Conservation (phyloP, 257 asterid genomes). For the Osmanthus fragrans region DNA sequence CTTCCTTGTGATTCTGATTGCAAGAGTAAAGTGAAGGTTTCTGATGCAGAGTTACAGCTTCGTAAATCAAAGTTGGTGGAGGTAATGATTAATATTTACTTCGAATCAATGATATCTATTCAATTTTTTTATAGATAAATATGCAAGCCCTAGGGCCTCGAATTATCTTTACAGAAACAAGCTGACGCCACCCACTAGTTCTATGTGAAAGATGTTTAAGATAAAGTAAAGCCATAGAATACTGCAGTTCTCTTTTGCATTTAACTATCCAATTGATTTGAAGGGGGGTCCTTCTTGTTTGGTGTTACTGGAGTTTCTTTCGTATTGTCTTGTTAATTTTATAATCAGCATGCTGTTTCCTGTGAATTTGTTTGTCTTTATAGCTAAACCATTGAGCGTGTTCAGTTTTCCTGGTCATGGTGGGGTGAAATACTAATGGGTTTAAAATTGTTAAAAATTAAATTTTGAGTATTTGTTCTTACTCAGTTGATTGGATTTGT, state of each 20-base stretch:
- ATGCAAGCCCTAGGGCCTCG: not conserved
- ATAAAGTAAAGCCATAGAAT: too few species aligned
- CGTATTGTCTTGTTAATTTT: too few species aligned
- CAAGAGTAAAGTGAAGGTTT: conserved; percentile 61
- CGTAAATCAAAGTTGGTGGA: conserved; percentile 61
- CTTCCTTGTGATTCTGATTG: conserved; percentile 72
- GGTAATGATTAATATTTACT: conserved; percentile 42
- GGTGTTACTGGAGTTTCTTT: too few species aligned
- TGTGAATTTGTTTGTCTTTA: not conserved
- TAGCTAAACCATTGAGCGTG: not conserved
- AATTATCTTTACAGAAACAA: not conserved
- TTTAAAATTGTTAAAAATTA: too few species aligned
- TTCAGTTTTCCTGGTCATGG: not conserved
- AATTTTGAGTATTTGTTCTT: not conserved
- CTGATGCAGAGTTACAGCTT: conserved; percentile 61
- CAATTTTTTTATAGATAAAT: not conserved
- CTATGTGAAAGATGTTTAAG: not conserved
- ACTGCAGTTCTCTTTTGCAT: not conserved
- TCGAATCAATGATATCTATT: not conserved
- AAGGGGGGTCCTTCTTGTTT: too few species aligned
- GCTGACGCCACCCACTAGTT: too few species aligned
- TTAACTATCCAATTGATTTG: not conserved
- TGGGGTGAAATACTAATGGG: not conserved
- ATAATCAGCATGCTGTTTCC: not conserved
- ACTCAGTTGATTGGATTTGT: too few species aligned